Conservation (phyloP, 192 early-diverging fungal genomes). For the Dissophora ornata region DNA sequence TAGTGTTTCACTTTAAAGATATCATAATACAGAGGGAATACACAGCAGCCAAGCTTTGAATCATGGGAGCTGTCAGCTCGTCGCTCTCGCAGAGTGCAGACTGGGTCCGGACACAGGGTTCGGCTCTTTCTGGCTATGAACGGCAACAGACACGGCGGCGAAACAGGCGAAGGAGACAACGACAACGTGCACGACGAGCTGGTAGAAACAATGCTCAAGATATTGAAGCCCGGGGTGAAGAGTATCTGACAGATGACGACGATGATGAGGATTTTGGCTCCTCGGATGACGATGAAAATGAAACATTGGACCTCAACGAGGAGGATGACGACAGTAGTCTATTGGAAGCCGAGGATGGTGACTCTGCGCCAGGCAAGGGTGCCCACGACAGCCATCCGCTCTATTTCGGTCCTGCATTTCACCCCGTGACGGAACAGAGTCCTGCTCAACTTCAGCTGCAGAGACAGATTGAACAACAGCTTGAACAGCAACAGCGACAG, state of each 20-base stretch:
- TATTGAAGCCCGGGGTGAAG: slow-evolving; percentile 16
- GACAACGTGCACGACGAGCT: not conserved
- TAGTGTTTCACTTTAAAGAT: too few species aligned
- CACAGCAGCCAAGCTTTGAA: not conserved
- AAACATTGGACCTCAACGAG: not conserved
- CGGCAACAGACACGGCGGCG: slow-evolving; percentile 4
- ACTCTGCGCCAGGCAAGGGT: not conserved
- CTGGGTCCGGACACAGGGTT: slow-evolving; percentile 29
- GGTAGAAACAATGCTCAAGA: not conserved
- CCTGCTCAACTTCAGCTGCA: slow-evolving; percentile 49
- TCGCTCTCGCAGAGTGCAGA: slow-evolving; percentile 26
- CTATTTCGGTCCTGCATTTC: slow-evolving; percentile 49
- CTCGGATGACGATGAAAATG: slow-evolving; percentile 19
- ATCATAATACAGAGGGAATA: too few species aligned
- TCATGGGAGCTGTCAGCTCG: slow-evolving; percentile 45
- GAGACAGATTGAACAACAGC: slow-evolving; percentile 50
- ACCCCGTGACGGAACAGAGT: slow-evolving; percentile 48
- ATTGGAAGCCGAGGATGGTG: not conserved
- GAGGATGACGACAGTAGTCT: slow-evolving; percentile 37
- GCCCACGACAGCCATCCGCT: slow-evolving; percentile 36
- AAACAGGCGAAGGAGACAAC: slow-evolving; percentile 12
- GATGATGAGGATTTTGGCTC: slow-evolving; percentile 21
- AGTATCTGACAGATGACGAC: not conserved
- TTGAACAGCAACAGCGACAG: slow-evolving; percentile 49
- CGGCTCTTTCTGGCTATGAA: not conserved